Evolutionary conservation across 2,329 filamentous ascomycete species (phyloP).

Genomic region (Dryadomyces quercus-mongolicae): DNA sequence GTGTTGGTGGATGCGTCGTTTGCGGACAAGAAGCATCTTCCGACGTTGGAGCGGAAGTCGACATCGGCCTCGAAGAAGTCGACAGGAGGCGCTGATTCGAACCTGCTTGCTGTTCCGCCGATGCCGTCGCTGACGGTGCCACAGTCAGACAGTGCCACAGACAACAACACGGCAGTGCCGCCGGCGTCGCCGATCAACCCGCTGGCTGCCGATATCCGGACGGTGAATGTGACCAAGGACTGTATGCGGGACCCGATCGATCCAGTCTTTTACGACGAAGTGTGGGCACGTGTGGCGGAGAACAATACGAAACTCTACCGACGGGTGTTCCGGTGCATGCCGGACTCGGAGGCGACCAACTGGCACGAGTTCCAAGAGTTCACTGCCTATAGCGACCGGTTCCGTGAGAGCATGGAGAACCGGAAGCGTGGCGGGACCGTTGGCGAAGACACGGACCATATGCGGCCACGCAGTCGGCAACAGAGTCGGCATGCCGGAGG

Average conservation of each 20-base stretch:
- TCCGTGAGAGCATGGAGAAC: slow-evolving; percentile 53
- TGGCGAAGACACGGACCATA: slow-evolving; percentile 15
- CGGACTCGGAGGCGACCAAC: slow-evolving; percentile 82
- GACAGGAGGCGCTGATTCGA: neutral
- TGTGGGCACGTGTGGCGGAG: slow-evolving; percentile 75
- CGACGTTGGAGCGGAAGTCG: no score
- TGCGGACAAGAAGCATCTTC: neutral
- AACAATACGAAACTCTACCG: slow-evolving; percentile 96
- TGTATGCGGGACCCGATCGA: slow-evolving; percentile 90
- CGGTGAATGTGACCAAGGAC: slow-evolving; percentile 67
- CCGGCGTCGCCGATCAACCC: slow-evolving; percentile 39
- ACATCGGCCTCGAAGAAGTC: neutral
- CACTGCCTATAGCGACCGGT: slow-evolving; percentile 62
- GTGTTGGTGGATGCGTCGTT: slow-evolving; percentile 44
- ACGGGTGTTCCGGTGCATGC: slow-evolving; percentile 91
- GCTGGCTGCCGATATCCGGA: slow-evolving; percentile 55
- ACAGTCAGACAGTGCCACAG: slow-evolving; percentile 34
- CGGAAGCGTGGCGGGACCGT: slow-evolving; percentile 28
- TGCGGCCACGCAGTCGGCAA: neutral
- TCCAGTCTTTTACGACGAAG: slow-evolving; percentile 70
- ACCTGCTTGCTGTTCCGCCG: no score
- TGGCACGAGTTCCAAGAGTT: slow-evolving; percentile 92
- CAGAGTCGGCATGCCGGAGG: slow-evolving; percentile 14
- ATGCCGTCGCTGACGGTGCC: no score
- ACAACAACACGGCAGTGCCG: slow-evolving; percentile 51